Evolutionary conservation across 1,284 basidiomycete species (phyloP).

Genomic region (Paramarasmius palmivorus): DNA sequence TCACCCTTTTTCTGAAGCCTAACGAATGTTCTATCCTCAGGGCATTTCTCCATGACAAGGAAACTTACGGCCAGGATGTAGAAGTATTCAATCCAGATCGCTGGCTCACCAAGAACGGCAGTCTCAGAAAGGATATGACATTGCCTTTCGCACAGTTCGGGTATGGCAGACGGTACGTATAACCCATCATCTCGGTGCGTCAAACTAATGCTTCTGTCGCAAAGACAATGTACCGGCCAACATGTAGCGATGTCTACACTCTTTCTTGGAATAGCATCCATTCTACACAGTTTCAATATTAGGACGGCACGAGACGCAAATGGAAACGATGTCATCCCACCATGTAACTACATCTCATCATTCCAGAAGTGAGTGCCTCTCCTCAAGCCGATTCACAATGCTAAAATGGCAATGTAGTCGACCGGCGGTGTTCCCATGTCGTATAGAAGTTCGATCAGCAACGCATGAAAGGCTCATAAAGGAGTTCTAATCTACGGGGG

Average conservation of each 20-base stretch:
- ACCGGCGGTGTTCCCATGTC: not conserved
- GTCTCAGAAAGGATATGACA: not conserved
- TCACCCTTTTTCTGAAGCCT: not conserved
- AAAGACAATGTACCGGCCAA: not conserved
- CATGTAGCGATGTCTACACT: not conserved
- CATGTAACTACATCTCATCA: not conserved
- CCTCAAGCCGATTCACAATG: not conserved
- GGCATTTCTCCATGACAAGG: not conserved
- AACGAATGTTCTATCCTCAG: not conserved
- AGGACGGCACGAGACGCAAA: not conserved
- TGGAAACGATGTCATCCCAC: not conserved
- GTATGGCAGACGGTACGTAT: not conserved
- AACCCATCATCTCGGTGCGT: not conserved
- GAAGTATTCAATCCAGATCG: not conserved
- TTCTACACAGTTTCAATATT: not conserved
- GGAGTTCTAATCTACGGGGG: too few species aligned
- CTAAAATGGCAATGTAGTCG: not conserved
- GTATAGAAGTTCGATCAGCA: not conserved
- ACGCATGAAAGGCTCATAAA: not conserved
- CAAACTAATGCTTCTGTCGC: not conserved
- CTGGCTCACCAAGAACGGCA: not conserved
- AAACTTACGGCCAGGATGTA: not conserved
- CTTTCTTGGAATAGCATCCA: not conserved
- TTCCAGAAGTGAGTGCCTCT: not conserved
- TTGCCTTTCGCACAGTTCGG: not conserved